Conservation (phyloP, 2,329 filamentous ascomycete species). For the Aspergillus sojae region DNA sequence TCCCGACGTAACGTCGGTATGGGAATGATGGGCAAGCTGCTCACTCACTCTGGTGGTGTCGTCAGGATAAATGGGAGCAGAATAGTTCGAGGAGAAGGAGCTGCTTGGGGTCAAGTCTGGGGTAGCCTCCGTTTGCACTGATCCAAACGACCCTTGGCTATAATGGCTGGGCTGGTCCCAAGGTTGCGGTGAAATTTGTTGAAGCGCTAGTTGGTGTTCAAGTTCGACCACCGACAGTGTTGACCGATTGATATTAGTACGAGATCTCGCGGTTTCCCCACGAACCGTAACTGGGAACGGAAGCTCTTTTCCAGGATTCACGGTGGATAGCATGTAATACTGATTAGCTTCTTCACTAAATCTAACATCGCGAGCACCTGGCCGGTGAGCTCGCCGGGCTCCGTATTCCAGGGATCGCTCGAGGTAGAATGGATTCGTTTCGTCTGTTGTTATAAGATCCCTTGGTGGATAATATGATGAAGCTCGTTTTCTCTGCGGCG, state of each 20-base stretch:
- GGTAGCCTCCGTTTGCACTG: slow-evolving; percentile 34
- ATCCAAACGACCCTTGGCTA: slow-evolving; percentile 40
- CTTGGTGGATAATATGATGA: slow-evolving; percentile 35
- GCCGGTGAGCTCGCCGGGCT: slow-evolving; percentile 28
- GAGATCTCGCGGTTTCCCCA: slow-evolving; percentile 16
- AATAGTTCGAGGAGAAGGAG: slow-evolving; percentile 43
- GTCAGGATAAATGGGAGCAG: slow-evolving; percentile 33
- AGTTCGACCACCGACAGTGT: slow-evolving; percentile 35
- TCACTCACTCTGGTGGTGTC: slow-evolving; percentile 30
- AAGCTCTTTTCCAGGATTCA: slow-evolving; percentile 25
- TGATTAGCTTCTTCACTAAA: slow-evolving; percentile 32
- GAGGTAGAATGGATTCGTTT: slow-evolving; percentile 44
- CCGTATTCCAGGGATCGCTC: slow-evolving; percentile 36
- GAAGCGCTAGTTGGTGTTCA: slow-evolving; percentile 33
- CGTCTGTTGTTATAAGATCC: slow-evolving; percentile 31
- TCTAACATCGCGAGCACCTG: slow-evolving; percentile 35
- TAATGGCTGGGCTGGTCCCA: slow-evolving; percentile 25
- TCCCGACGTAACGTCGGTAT: slow-evolving; percentile 19
- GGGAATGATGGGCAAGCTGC: slow-evolving; percentile 30
- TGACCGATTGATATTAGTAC: slow-evolving; percentile 28
- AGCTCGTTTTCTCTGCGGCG: slow-evolving; percentile 31
- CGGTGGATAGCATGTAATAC: slow-evolving; percentile 34
- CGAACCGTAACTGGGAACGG: slow-evolving; percentile 14
- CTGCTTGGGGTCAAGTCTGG: slow-evolving; percentile 43
- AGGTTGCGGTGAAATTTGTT: slow-evolving; percentile 27